phyloP scores from a whole-genome alignment of 176 grass and related monocot genomes.

The Neostapfia colusana region DNA sequence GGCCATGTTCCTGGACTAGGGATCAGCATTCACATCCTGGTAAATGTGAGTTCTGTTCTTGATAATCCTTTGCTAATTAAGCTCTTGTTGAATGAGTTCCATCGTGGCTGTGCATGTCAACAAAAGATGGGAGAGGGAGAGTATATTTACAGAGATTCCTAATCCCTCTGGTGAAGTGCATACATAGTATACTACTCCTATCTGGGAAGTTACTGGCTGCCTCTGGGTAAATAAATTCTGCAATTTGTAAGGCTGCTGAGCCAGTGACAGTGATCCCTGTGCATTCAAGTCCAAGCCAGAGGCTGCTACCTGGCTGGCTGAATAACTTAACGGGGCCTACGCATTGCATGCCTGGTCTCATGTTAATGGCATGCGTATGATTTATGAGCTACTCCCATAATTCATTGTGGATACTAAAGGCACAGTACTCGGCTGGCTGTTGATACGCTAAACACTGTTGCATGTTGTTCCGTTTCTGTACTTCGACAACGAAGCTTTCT shows the following conservation, averaged over 20 bases:
- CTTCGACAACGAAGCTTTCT: not conserved
- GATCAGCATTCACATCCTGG: not conserved
- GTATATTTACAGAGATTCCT: too few species aligned
- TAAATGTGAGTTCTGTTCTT: not conserved
- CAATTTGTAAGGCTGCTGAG: not conserved
- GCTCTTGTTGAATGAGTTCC: too few species aligned
- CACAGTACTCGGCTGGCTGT: not conserved
- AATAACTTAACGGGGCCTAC: conserved; percentile 13
- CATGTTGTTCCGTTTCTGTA: not conserved
- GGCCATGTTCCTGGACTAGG: not conserved
- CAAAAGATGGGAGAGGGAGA: too few species aligned
- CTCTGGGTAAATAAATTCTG: not conserved
- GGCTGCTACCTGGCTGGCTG: not conserved
- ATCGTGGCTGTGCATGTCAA: too few species aligned
- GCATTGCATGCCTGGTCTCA: conserved; percentile 6
- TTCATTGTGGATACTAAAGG: not conserved
- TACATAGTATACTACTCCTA: too few species aligned
- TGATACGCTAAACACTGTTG: not conserved
- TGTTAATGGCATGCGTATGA: not conserved
- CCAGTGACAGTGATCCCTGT: not conserved
- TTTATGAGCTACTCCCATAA: not conserved
- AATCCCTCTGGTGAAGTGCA: too few species aligned
- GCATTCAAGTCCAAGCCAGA: conserved; percentile 16
- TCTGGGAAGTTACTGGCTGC: not conserved
- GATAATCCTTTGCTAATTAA: too few species aligned